phyloP scores from a whole-genome alignment of 306 rosid genomes.

The Vachellia collinsii region DNA sequence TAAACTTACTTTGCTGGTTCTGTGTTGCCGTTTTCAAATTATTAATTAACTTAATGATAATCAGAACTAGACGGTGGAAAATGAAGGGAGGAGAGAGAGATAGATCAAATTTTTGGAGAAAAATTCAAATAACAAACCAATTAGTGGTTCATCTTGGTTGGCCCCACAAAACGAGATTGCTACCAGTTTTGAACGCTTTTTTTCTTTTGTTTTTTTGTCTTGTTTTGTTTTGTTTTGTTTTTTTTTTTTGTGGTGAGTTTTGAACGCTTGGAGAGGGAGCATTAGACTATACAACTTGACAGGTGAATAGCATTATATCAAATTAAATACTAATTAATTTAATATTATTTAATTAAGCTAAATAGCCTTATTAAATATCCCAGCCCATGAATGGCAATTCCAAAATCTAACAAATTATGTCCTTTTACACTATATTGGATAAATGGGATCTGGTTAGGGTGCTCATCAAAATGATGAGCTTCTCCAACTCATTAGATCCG shows the following conservation, averaged over 20 bases:
- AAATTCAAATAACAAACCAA: too few relatives aligned
- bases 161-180: conserved; percentile 27
- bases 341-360: too few relatives aligned
- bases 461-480: too few relatives aligned
- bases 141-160: background rate
- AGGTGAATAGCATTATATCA: background rate
- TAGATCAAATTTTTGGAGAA: background rate
- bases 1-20: background rate
- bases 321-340: too few relatives aligned
- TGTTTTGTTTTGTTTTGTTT: too few relatives aligned
- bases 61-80: background rate
- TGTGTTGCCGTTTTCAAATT: background rate
- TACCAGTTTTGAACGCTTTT: conserved; percentile 23
- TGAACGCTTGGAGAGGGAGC: conserved; percentile 25
- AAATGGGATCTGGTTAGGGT: too few relatives aligned
- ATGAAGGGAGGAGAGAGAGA: background rate
- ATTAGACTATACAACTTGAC: conserved; percentile 13
- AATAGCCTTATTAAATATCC: too few relatives aligned
- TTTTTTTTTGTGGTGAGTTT: too few relatives aligned
- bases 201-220: too few relatives aligned
- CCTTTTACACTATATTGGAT: background rate
- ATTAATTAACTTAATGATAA: background rate
- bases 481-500: too few relatives aligned
- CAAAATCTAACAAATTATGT: background rate
- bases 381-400: too few relatives aligned